A percentile compares a stretch with the other conserved stretches of the same genome.
Conservation (phyloP, 75 land plant genomes). For the Cupressus sempervirens region DNA sequence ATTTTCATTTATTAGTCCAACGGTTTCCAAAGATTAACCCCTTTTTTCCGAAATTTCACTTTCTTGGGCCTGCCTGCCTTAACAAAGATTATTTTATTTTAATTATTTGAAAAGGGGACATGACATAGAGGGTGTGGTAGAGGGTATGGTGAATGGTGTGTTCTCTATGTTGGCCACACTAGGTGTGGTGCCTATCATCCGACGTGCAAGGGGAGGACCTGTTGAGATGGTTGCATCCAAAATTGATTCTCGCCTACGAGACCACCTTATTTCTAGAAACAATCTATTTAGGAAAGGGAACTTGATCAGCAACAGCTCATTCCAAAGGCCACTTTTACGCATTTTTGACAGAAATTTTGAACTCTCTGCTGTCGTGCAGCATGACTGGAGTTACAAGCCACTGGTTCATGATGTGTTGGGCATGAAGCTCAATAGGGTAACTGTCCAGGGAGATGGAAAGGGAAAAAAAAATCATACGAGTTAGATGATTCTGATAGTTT, state of each 20-base stretch:
- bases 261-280: slow-evolving; percentile 72
- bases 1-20: no score
- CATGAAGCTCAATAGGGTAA: slow-evolving; percentile 72
- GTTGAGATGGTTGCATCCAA: slow-evolving; percentile 90
- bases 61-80: no score
- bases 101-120: no score
- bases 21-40: no score
- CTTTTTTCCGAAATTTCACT: no score
- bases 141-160: slow-evolving; percentile 68
- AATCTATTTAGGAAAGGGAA: slow-evolving; percentile 81
- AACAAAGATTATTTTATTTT: no score
- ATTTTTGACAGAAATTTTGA: slow-evolving; percentile 92
- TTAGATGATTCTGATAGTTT: slow-evolving; percentile 77
- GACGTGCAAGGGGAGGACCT: slow-evolving; percentile 84
- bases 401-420: slow-evolving; percentile 90
- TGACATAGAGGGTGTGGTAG: slow-evolving; percentile 78
- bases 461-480: slow-evolving; percentile 57
- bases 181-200: slow-evolving; percentile 79
- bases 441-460: slow-evolving; percentile 35
- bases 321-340: slow-evolving; percentile 89
- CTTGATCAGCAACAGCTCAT: slow-evolving; percentile 40
- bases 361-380: slow-evolving; percentile 84
- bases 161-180: slow-evolving; percentile 88
- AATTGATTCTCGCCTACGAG: slow-evolving; percentile 66
- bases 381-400: slow-evolving; percentile 92